Evolutionary conservation across 208 protist species (phyloP).

Genomic region (Acanthamoeba comandoni): DNA sequence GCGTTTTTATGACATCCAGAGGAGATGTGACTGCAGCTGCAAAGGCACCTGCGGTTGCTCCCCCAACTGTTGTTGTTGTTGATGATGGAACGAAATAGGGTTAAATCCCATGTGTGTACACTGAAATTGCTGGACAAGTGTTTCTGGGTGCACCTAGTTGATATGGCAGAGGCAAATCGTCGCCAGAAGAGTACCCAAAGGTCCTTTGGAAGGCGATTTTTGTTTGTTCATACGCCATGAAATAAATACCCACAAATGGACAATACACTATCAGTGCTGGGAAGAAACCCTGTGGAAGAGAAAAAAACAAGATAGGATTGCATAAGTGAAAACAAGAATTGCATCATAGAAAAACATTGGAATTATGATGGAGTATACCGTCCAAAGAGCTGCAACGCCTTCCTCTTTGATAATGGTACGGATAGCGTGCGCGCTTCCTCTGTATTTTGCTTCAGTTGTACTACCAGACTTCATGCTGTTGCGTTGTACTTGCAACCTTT

Average conservation of each 20-base stretch:
- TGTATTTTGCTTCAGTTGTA: constrained; percentile 48
- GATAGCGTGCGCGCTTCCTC: constrained; percentile 72
- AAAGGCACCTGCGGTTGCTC: constrained; percentile 80
- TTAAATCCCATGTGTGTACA: not conserved
- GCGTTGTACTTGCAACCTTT: constrained; percentile 83
- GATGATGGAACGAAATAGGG: not conserved
- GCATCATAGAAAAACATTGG: no score
- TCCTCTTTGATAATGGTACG: constrained; percentile 80
- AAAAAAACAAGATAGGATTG: constrained; percentile 18
- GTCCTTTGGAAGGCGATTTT: constrained; percentile 71
- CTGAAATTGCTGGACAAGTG: not conserved
- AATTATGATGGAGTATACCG: not conserved
- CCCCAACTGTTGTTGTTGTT: constrained; percentile 25
- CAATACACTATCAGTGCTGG: constrained; percentile 80
- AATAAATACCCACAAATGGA: constrained; percentile 86
- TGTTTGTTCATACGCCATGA: constrained; percentile 82
- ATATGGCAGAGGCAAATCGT: constrained; percentile 59
- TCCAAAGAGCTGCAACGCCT: constrained; percentile 80
- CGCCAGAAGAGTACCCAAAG: constrained; percentile 46
- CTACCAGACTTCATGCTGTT: not conserved
- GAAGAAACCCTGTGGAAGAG: constrained; percentile 77
- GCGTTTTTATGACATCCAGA: constrained; percentile 86
- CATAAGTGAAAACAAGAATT: no score
- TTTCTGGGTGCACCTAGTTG: not conserved
- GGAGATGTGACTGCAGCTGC: constrained; percentile 83